Evolutionary conservation across 345 rosid genomes (phyloP).

Genomic region (Eucalyptus coolabah): DNA sequence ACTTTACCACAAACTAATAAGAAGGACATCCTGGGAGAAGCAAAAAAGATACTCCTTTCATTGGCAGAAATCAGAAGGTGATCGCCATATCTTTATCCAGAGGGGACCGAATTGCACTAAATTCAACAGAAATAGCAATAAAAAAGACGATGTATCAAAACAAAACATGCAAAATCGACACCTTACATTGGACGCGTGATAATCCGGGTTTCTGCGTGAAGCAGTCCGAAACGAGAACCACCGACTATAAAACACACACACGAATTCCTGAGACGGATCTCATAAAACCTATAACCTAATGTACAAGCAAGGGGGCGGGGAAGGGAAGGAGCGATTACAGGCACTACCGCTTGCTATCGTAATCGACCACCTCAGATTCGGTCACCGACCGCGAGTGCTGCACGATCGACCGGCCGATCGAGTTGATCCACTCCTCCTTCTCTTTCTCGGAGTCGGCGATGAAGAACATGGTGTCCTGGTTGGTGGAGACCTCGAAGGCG

Average conservation of each 20-base stretch:
- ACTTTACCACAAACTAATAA: background rate
- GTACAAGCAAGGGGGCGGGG: background rate
- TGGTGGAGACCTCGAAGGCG: conserved; percentile 70
- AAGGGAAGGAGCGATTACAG: background rate
- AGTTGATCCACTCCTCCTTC: conserved; percentile 89
- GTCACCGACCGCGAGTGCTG: conserved; percentile 76
- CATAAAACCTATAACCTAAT: background rate
- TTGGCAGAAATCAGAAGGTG: background rate
- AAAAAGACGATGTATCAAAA: background rate
- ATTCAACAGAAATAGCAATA: background rate
- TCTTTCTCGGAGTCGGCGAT: conserved; percentile 73
- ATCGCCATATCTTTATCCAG: background rate
- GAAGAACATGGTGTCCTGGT: conserved; percentile 54
- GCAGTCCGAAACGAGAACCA: background rate
- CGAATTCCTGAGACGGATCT: background rate
- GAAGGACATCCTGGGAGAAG: background rate
- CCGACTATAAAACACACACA: background rate
- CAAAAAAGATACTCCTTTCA: background rate
- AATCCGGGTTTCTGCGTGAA: background rate
- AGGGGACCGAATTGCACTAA: background rate
- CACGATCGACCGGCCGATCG: conserved; percentile 75
- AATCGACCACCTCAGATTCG: conserved; percentile 73
- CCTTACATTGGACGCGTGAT: background rate
- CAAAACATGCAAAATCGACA: background rate
- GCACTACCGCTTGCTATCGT: conserved; percentile 15